Evolutionary conservation across 495 filamentous ascomycete genomes (phyloP).

Genomic region (Lophiotrema nucula): DNA sequence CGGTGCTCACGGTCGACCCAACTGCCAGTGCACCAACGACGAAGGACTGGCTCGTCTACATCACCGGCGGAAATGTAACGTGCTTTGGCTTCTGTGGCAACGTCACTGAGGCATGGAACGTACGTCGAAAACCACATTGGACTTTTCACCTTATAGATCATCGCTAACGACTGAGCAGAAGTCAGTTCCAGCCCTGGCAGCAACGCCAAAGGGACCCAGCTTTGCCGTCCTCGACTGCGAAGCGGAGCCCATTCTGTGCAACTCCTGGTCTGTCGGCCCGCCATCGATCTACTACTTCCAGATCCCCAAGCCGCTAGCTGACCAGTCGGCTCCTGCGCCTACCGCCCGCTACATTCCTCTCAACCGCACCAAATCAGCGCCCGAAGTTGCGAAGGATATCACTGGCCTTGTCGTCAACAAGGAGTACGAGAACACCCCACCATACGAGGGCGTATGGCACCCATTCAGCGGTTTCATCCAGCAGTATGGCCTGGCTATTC

Average conservation of each 20-base stretch:
- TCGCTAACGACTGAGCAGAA: conserved; percentile 47
- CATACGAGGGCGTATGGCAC: conserved; percentile 74
- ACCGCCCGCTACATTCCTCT: conserved; percentile 39
- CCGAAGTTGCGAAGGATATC: conserved; percentile 32
- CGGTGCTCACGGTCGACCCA: conserved; percentile 61
- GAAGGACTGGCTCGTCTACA: conserved; percentile 77
- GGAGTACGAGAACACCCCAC: conserved; percentile 53
- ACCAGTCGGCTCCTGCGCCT: conserved; percentile 43
- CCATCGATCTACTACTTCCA: conserved; percentile 72
- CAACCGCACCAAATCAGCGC: conserved; percentile 38
- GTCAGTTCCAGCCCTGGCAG: conserved; percentile 65
- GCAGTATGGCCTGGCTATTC: conserved; percentile 59
- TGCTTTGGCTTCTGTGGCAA: conserved; percentile 67
- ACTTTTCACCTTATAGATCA: too few relatives aligned
- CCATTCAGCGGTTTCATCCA: conserved; percentile 74
- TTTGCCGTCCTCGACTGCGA: conserved; percentile 80
- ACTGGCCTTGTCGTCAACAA: conserved; percentile 58
- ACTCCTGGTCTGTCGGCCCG: conserved; percentile 70
- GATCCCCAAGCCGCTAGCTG: conserved; percentile 58
- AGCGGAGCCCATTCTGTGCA: conserved; percentile 73
- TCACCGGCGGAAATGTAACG: conserved; percentile 84
- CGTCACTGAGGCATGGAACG: conserved; percentile 57
- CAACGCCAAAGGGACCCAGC: conserved; percentile 63
- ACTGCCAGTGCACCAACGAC: conserved; percentile 52
- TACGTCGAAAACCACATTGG: too few relatives aligned